phyloP scores from a whole-genome alignment of 2,329 filamentous ascomycete species.

The Penicillium occitanis region DNA sequence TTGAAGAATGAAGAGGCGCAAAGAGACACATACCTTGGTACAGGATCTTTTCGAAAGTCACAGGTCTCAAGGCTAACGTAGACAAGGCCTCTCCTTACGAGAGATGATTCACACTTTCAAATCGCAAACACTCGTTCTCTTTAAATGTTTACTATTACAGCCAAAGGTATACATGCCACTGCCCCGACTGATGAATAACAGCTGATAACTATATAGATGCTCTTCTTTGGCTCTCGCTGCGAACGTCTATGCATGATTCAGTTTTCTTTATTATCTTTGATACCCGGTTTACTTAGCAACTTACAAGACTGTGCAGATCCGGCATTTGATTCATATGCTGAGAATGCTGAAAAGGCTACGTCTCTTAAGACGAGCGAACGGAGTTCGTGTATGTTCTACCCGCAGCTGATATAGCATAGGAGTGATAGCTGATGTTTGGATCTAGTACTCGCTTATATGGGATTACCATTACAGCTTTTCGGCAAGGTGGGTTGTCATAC shows the following conservation, averaged over 20 bases:
- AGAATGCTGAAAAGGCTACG: constrained; percentile 71
- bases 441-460: constrained; percentile 83
- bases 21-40: constrained; percentile 82
- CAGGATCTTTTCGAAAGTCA: constrained; percentile 33
- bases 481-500: constrained; percentile 66
- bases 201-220: constrained; percentile 64
- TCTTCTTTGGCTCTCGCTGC: constrained; percentile 97
- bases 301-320: constrained; percentile 95
- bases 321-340: constrained; percentile 81
- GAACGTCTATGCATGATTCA: constrained; percentile 97
- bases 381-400: constrained; percentile 60
- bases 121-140: constrained; percentile 87
- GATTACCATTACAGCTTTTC: constrained; percentile 89
- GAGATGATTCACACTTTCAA: constrained; percentile 94
- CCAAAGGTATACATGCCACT: constrained; percentile 68
- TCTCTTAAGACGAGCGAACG: constrained; percentile 90
- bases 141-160: constrained; percentile 91
- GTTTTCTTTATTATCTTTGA: constrained; percentile 91
- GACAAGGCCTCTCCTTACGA: constrained; percentile 65
- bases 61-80: not conserved
- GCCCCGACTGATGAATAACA: no score
- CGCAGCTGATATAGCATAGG: not conserved
- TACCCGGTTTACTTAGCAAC: constrained; percentile 85
- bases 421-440: not conserved
- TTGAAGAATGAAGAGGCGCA: constrained; percentile 66